A percentile compares a stretch with the other conserved stretches of the same genome.
Conservation (phyloP, 169 alveolate species). For the Cryptosporidium tyzzeri region DNA sequence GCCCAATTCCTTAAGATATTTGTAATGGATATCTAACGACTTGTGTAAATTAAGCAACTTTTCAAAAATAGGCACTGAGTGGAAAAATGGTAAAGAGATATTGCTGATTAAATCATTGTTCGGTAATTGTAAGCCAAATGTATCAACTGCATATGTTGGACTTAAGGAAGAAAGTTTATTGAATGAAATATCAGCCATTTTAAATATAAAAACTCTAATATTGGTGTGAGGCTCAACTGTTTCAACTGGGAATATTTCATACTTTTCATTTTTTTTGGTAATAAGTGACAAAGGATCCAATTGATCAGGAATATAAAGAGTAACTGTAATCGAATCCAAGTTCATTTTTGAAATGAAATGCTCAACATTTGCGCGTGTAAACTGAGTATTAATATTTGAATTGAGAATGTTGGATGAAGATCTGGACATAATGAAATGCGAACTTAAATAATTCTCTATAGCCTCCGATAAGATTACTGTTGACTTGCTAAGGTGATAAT, state of each 20-base stretch:
- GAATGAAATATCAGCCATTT: background rate
- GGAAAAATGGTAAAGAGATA: background rate
- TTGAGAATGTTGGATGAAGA: background rate
- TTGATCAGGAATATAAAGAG: background rate
- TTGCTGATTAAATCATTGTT: background rate
- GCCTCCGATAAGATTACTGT: background rate
- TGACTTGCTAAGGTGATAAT: background rate
- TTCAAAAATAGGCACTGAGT: background rate
- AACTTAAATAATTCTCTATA: background rate
- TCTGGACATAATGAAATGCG: background rate
- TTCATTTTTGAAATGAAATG: background rate
- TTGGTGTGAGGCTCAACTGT: background rate
- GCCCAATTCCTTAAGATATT: background rate
- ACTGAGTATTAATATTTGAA: background rate
- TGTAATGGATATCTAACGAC: background rate
- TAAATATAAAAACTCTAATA: background rate
- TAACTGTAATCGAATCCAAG: background rate
- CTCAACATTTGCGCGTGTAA: background rate
- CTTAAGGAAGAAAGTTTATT: background rate
- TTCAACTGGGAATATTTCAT: background rate
- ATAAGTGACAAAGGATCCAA: background rate
- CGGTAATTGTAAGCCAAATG: background rate
- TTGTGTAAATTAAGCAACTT: conserved; percentile 4
- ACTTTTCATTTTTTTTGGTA: background rate
- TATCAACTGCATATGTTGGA: background rate